Base-by-base conservation (phyloP, 257 asterid genomes). In the Solanum neorickii region DNA sequence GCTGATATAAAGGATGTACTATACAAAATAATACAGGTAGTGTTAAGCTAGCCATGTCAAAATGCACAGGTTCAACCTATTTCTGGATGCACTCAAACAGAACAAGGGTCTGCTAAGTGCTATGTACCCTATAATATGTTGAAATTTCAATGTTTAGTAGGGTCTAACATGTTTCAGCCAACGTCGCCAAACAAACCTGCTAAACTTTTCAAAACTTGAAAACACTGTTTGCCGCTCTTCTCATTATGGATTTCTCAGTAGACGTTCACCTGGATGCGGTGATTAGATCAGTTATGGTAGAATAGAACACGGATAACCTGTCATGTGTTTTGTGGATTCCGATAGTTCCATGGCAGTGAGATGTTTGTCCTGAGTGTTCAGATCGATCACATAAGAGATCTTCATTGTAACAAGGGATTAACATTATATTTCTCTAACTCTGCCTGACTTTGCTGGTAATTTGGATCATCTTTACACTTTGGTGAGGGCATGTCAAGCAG, bases 401-500 rank as follows among this genome's bases (percentile, higher is more conserved):
- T 46, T 80, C 69, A 49, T 5, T 29, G 85, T 29, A 80, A 16
- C 85, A 80, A 49, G 44, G 85, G 21, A 80, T 80, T 47, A 37
- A 2, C 44, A 11, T 37, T 74, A 37, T 74, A 47, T 80, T 80
- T 80, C 85, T 12, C 85, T 18, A 47, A 49, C 68, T 27, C 69
- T 80, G 44, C 85, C 68, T 2, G 85, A 80, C 33, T 47, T 47
- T 80, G 85, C 69, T 80, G 85, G 29, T 37, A 21, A 74, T 29
- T 49, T 6, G 27, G 69, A 49, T 80, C 42, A 47, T 80, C 85
- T 80, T 80, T 80, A 80, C 85, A 80, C 20, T 47, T 47, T 1
- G 86, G 85, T 49, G 85, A 80, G 69, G 68, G 60, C 14, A 90
- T 52, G 91, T 88, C 89, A 86, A 33, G 73, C 27, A 7, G 56